A percentile compares a stretch with the other conserved stretches of the same genome.
Conservation (phyloP, 1,139 yeast genomes). For the Candida sanyaensis region DNA sequence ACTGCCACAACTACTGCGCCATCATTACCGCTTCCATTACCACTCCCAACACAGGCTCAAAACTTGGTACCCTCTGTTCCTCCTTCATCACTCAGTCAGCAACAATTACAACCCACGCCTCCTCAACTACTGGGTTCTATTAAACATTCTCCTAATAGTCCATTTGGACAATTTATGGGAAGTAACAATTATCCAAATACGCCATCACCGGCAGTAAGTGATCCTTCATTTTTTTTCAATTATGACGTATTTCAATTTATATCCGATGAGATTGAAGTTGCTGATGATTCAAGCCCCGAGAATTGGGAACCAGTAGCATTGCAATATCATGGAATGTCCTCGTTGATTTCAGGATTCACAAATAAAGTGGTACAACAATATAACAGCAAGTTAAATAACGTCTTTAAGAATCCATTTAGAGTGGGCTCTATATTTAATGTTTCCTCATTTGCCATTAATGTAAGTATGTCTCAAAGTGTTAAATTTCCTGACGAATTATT, state of each 20-base stretch:
- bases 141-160: neutral
- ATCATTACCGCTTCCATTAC: neutral
- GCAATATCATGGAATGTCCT: slow-evolving; percentile 25
- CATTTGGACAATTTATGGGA: slow-evolving; percentile 2
- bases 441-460: slow-evolving; percentile 20
- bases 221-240: slow-evolving; percentile 20
- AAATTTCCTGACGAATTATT: slow-evolving; percentile 19
- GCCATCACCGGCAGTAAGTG: slow-evolving; percentile 13
- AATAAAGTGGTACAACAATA: slow-evolving; percentile 16
- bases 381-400: slow-evolving; percentile 10
- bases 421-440: slow-evolving; percentile 27
- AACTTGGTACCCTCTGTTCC: neutral
- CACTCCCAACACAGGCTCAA: neutral
- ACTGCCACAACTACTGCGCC: neutral
- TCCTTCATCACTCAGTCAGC: slow-evolving; percentile 1
- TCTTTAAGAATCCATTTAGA: slow-evolving; percentile 20
- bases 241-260: slow-evolving; percentile 21
- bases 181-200: slow-evolving; percentile 5
- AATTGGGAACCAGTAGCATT: slow-evolving; percentile 24
- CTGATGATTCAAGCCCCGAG: slow-evolving; percentile 7
- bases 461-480: slow-evolving; percentile 15
- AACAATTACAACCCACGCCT: slow-evolving; percentile 8
- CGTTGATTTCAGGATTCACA: slow-evolving; percentile 25
- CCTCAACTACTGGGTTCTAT: neutral
- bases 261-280: slow-evolving; percentile 20